These are phyloP conservation scores for Stagonosporopsis rhizophila DNA, from an alignment of 2,329 filamentous ascomycete genomes.

Conservation along the genomic window DNA sequence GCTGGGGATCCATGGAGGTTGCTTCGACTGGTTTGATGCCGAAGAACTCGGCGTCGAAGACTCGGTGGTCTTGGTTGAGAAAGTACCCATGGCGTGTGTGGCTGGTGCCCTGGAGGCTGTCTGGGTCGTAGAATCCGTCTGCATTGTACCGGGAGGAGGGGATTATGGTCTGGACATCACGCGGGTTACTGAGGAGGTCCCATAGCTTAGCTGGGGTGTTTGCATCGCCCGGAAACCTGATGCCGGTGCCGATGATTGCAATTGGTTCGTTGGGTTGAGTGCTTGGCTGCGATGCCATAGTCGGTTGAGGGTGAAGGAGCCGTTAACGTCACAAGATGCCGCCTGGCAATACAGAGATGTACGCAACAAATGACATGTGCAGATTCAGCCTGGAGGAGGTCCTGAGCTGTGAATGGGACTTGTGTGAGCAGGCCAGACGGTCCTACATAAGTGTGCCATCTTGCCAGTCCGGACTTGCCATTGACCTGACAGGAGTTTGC, in stretches of 20 bases:
- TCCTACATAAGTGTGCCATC: not conserved
- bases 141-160: conserved; percentile 36
- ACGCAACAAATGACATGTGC: not conserved
- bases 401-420: no score
- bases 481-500: not conserved
- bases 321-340: not conserved
- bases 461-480: not conserved
- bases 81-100: conserved; percentile 29
- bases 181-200: conserved; percentile 33
- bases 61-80: conserved; percentile 21
- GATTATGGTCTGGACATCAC: conserved; percentile 5
- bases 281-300: not conserved
- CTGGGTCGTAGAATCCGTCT: conserved; percentile 34
- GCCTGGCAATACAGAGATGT: not conserved
- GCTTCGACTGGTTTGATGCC: conserved; percentile 28
- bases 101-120: conserved; percentile 44
- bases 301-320: not conserved
- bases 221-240: conserved; percentile 46
- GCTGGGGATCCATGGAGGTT: conserved; percentile 33
- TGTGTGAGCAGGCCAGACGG: not conserved
- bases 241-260: conserved; percentile 22
- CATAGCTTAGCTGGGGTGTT: conserved; percentile 41
- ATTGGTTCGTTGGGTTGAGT: conserved; percentile 14
- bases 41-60: conserved; percentile 36
- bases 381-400: not conserved